Evolutionary conservation across 768 basidiomycete species (phyloP), one percentile per base, ranked within the genome.

Genomic region (Mycena metata): DNA sequence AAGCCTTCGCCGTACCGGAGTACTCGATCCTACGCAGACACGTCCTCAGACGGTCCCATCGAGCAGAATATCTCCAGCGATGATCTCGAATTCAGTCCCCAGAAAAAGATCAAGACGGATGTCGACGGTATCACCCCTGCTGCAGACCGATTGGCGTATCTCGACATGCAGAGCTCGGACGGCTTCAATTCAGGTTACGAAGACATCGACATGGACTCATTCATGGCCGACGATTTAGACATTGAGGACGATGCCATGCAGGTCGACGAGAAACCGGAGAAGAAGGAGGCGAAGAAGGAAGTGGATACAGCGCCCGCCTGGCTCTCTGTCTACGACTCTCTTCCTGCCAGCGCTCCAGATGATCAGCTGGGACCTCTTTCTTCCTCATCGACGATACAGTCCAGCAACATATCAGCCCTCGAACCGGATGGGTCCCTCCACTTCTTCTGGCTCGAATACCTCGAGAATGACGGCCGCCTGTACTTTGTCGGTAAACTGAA

Each of bases 381-480:
- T 6, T 76, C 78, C 17, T 78, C 81, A 8, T 72, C 79, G 2
- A 72, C 83, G 5, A 69, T 76, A 51, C 81, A 85, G 56, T 67
- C 83, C 55, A 75, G 74, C 76, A 76, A 83, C 23, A 71, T 89
- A 9, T 86, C 86, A 46, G 91, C 91, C 0, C 84, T 96, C 2
- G 95, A 98, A 75, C 81, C 87, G 5, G 95, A 98, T 70, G 96
- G 95, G 2, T 92, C 90, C 4, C 81, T 99, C 16, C 88, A 87
- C 30, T 96, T 99, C 84, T 99, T 91, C 83, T 99, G 98, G 98
- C 83, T 98, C 23, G 98, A 99, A 76, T 95, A 95, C 74, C 88
- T 96, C 39, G 96, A 99, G 76, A 86, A 88, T 54, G 88, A 92
- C 17, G 97, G 96, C 17, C 89, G 87, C 66, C 83, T 99, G 5